Percentiles rank a stretch among this genome's conserved stretches.
phyloP scores from a whole-genome alignment of 2,329 filamentous ascomycete species.

The Neonectria faginata region DNA sequence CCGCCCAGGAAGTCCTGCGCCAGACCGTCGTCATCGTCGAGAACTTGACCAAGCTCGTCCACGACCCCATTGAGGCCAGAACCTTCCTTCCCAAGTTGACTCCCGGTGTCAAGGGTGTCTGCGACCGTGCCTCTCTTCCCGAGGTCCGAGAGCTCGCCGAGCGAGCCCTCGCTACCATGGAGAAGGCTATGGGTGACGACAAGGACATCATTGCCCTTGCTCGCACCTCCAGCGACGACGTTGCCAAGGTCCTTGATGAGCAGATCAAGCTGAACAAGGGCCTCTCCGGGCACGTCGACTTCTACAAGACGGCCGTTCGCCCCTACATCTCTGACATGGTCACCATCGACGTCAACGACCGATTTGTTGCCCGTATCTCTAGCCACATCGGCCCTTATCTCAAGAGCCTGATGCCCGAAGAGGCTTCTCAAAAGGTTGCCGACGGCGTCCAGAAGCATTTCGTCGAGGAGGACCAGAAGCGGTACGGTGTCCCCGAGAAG shows the following conservation, averaged over 20 bases:
- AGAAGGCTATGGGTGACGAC: constrained; percentile 88
- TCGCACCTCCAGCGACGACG: constrained; percentile 77
- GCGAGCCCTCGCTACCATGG: constrained; percentile 85
- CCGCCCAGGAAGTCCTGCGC: constrained; percentile 91
- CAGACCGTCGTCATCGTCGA: constrained; percentile 97
- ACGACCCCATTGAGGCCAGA: constrained; percentile 92
- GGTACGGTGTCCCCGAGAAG: constrained; percentile 84
- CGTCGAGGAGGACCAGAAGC: constrained; percentile 86
- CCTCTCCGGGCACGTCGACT: constrained; percentile 67
- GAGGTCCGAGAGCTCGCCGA: constrained; percentile 93
- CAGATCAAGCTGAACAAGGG: constrained; percentile 79
- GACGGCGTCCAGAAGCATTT: constrained; percentile 82
- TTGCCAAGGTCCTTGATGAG: constrained; percentile 78
- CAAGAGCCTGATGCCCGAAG: constrained; percentile 73
- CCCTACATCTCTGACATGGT: constrained; percentile 86
- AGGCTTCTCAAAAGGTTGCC: constrained; percentile 72
- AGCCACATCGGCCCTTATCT: constrained; percentile 80
- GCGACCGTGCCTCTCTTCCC: constrained; percentile 88
- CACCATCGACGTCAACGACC: constrained; percentile 86
- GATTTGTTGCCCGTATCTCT: constrained; percentile 79
- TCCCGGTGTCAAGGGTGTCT: constrained; percentile 91
- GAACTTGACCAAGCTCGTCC: constrained; percentile 97
- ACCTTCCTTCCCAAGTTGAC: constrained; percentile 95
- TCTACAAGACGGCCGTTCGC: constrained; percentile 73
- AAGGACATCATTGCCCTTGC: constrained; percentile 75